Conservation (phyloP, 371 early-diverging fungal species). For the Actinomortierella ambigua region DNA sequence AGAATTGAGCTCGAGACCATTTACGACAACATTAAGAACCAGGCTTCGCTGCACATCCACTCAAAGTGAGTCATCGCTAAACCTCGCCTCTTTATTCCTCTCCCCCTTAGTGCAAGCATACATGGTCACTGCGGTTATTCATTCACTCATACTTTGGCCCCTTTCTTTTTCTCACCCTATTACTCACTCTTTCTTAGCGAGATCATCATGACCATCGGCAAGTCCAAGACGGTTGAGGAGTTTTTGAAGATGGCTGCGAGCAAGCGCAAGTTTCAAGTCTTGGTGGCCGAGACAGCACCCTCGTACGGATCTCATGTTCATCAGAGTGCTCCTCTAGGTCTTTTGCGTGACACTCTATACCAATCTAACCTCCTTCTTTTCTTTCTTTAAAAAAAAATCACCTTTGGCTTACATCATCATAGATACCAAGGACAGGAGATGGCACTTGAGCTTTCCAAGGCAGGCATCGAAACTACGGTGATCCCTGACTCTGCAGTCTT, state of each 20-base stretch:
- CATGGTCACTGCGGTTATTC: conserved; percentile 81
- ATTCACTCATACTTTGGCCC: conserved; percentile 94
- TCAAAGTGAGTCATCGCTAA: conserved; percentile 43
- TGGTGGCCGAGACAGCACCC: conserved; percentile 92
- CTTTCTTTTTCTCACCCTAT: too few species aligned
- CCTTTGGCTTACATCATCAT: conserved; percentile 7
- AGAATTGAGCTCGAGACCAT: conserved; percentile 32
- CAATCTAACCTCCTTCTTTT: too few species aligned
- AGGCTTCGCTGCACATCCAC: conserved; percentile 42
- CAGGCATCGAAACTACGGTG: conserved; percentile 91
- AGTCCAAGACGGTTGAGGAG: conserved; percentile 83
- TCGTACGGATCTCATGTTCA: conserved; percentile 58
- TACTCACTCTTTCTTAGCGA: conserved; percentile 63
- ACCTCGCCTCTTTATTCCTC: conserved; percentile 3
- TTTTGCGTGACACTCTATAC: too few species aligned
- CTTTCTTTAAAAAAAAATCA: too few species aligned
- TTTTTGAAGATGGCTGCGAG: conserved; percentile 88
- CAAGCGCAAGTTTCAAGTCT: conserved; percentile 90
- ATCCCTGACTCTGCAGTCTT: conserved; percentile 93
- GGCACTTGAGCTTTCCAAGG: conserved; percentile 75
- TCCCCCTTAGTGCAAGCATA: conserved; percentile 75
- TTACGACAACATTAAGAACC: conserved; percentile 45
- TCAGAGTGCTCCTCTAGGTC: too few species aligned
- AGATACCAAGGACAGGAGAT: conserved; percentile 85
- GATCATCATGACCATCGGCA: conserved; percentile 93